Percentiles rank a stretch among this genome's conserved stretches.
Conservation (phyloP, 805 yeast genomes). For the Saturnispora halmiae region DNA sequence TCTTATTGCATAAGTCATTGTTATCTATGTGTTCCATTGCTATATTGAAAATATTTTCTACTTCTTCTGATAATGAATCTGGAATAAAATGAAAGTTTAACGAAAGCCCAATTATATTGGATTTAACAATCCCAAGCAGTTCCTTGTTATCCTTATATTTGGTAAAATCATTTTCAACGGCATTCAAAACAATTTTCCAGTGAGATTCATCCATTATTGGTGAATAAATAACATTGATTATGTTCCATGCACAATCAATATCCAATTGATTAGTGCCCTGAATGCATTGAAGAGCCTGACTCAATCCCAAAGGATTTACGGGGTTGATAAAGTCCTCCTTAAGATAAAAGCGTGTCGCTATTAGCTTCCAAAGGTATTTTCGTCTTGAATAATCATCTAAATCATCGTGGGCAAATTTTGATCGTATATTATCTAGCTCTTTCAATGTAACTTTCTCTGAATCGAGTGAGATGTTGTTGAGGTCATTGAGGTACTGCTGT, state of each 20-base stretch:
- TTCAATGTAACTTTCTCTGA: not conserved
- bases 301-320: slow-evolving; percentile 3
- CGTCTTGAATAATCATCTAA: slow-evolving; percentile 7
- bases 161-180: not conserved
- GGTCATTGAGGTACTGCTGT: slow-evolving; percentile 2
- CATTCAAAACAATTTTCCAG: slow-evolving; percentile 2
- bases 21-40: not conserved
- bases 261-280: not conserved
- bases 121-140: not conserved
- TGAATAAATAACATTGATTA: slow-evolving; percentile 5
- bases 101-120: slow-evolving; percentile 2
- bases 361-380: slow-evolving; percentile 9
- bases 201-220: slow-evolving; percentile 1
- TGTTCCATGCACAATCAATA: slow-evolving; percentile 7
- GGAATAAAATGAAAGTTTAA: slow-evolving; percentile 3
- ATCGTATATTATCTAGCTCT: slow-evolving; percentile 2
- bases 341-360: slow-evolving; percentile 2
- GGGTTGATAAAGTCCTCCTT: not conserved
- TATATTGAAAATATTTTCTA: not conserved
- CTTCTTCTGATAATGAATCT: not conserved
- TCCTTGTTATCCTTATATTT: not conserved
- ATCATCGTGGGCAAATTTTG: not conserved
- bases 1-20: not conserved
- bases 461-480: slow-evolving; percentile 2
- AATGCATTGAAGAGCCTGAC: slow-evolving; percentile 1